phyloP scores from a whole-genome alignment of 306 rosid genomes.

The Vigna unguiculata region DNA sequence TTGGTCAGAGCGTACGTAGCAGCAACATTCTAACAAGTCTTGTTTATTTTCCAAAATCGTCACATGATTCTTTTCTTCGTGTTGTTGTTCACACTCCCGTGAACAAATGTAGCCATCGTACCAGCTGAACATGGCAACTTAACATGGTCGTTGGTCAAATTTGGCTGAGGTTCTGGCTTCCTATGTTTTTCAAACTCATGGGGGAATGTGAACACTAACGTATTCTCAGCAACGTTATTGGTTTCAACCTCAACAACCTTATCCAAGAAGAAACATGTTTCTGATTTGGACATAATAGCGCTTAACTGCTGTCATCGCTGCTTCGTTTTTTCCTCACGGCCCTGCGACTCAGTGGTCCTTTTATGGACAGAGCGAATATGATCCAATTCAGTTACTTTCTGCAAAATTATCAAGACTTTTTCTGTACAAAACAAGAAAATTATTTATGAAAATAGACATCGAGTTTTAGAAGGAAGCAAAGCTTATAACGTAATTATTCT shows the following conservation, averaged over 20 bases:
- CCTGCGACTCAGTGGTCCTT: no score
- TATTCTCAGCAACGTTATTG: background rate
- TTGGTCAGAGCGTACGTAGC: constrained; percentile 35
- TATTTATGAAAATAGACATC: no score
- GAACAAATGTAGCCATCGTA: background rate
- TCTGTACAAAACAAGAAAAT: no score
- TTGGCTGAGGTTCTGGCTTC: background rate
- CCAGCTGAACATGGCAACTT: background rate
- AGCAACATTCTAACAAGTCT: constrained; percentile 38
- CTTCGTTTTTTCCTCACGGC: background rate
- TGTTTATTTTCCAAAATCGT: constrained; percentile 22
- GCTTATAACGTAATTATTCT: no score
- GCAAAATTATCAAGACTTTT: background rate
- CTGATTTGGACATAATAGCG: background rate
- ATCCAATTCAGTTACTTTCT: background rate
- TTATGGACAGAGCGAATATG: background rate
- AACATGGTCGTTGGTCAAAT: background rate
- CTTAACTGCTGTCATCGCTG: background rate
- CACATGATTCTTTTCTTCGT: constrained; percentile 24
- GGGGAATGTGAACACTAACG: background rate
- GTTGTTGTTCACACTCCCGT: constrained; percentile 32
- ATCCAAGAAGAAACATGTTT: constrained; percentile 3
- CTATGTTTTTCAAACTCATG: background rate
- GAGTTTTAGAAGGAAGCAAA: no score
- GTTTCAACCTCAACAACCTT: background rate